Percentiles rank a stretch among this genome's conserved stretches.
These are phyloP conservation scores for Phalaenopsis aphrodite DNA, from an alignment of 106 monocot genomes.

Conservation along the genomic window DNA sequence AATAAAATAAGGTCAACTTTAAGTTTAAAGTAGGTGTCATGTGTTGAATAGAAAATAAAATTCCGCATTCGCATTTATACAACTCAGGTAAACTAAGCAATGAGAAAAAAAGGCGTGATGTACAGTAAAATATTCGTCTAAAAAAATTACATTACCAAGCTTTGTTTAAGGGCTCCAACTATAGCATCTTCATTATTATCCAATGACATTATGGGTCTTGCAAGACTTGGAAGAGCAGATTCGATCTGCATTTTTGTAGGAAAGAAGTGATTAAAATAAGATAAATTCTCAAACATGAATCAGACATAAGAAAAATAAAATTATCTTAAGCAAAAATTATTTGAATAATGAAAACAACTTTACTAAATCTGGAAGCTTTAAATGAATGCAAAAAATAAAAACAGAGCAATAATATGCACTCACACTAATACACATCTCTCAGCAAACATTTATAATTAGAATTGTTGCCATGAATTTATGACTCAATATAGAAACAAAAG, in stretches of 20 bases:
- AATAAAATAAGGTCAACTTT: neutral
- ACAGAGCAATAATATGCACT: neutral
- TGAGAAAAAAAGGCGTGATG: neutral
- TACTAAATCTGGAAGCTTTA: neutral
- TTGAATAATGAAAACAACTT: neutral
- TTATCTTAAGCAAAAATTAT: neutral
- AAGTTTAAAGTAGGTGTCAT: neutral
- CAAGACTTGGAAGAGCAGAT: constrained; percentile 84
- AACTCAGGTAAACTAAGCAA: neutral
- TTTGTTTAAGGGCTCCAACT: constrained; percentile 88
- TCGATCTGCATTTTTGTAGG: constrained; percentile 59
- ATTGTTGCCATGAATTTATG: neutral
- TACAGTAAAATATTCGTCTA: neutral
- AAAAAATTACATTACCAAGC: constrained; percentile 57
- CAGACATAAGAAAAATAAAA: neutral
- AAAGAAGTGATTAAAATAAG: neutral
- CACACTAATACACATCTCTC: neutral
- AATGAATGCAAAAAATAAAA: neutral
- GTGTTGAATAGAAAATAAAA: neutral
- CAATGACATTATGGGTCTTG: constrained; percentile 96
- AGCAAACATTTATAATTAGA: neutral
- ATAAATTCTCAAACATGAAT: constrained; percentile 1
- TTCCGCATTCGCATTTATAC: neutral
- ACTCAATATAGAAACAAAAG: neutral
- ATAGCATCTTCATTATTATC: constrained; percentile 97